Evolutionary conservation across 768 basidiomycete genomes (phyloP).

Genomic region (Neoboletus magnificus): DNA sequence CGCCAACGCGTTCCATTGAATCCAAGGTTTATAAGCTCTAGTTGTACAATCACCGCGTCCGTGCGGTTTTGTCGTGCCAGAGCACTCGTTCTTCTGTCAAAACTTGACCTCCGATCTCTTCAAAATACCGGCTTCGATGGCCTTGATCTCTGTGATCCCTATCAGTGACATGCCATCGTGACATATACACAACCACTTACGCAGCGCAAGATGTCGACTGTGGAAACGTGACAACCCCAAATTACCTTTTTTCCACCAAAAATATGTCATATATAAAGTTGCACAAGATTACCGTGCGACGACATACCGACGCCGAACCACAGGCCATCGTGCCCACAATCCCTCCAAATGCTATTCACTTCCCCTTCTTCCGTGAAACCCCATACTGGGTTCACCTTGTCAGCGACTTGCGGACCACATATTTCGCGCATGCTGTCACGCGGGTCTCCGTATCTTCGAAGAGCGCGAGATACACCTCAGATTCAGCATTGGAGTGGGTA

Average conservation of each 20-base stretch:
- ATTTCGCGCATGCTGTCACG: slow-evolving; percentile 40
- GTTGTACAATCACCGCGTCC: neutral
- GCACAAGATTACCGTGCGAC: neutral
- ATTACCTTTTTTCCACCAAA: slow-evolving; percentile 15
- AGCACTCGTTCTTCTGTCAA: slow-evolving; percentile 2
- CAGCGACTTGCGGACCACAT: slow-evolving; percentile 44
- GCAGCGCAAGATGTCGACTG: slow-evolving; percentile 30
- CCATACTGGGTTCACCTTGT: slow-evolving; percentile 53
- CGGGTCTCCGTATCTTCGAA: slow-evolving; percentile 44
- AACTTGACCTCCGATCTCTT: slow-evolving; percentile 19
- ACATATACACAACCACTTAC: slow-evolving; percentile 17
- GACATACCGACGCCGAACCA: slow-evolving; percentile 30
- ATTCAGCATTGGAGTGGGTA: no score
- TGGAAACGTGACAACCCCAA: slow-evolving; percentile 26
- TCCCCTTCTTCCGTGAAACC: slow-evolving; percentile 64
- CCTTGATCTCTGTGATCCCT: slow-evolving; percentile 26
- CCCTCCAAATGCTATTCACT: slow-evolving; percentile 37
- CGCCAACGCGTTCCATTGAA: neutral
- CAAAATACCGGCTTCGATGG: slow-evolving; percentile 28
- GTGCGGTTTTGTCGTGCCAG: neutral
- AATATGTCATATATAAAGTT: neutral
- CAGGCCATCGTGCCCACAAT: slow-evolving; percentile 35
- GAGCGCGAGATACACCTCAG: neutral
- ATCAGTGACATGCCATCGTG: neutral
- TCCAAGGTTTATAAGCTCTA: neutral